These are phyloP conservation scores for Primulina huaijiensis DNA, from an alignment of 257 asterid genomes.

Conservation along the genomic window DNA sequence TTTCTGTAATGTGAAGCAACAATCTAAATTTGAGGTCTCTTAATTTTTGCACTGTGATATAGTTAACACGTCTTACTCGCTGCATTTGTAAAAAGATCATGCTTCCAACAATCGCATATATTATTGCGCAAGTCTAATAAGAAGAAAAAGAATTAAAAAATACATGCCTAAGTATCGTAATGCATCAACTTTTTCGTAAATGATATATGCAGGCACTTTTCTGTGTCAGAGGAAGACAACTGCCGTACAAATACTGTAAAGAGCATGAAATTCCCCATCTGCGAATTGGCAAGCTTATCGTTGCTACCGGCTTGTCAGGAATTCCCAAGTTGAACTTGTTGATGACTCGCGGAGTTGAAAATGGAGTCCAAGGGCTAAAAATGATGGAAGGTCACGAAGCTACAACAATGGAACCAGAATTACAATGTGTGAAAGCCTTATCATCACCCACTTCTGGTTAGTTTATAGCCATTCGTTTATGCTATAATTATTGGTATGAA, in stretches of 20 bases:
- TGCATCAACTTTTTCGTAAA: background rate
- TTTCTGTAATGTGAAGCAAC: no score
- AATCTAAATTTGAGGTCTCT: no score
- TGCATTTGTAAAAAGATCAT: background rate
- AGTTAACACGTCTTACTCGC: background rate
- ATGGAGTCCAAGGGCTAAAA: constrained; percentile 66
- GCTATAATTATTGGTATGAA: constrained; percentile 68
- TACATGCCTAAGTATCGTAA: no score
- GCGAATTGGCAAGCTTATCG: constrained; percentile 84
- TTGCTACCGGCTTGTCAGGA: constrained; percentile 75
- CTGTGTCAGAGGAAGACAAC: constrained; percentile 68
- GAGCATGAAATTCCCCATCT: constrained; percentile 61
- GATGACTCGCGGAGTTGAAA: constrained; percentile 55
- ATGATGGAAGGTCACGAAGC: constrained; percentile 68
- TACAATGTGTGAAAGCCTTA: constrained; percentile 68
- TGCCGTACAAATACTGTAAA: constrained; percentile 64
- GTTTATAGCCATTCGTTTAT: constrained; percentile 68
- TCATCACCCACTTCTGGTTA: constrained; percentile 75
- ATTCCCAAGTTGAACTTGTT: constrained; percentile 53
- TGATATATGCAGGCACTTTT: constrained; percentile 50
- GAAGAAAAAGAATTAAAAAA: background rate
- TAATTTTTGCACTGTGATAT: background rate
- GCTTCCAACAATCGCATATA: background rate
- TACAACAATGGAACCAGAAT: constrained; percentile 55
- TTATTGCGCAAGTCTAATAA: background rate